Evolutionary conservation across 768 basidiomycete genomes (phyloP).

Genomic region (Kwoniella sp.): DNA sequence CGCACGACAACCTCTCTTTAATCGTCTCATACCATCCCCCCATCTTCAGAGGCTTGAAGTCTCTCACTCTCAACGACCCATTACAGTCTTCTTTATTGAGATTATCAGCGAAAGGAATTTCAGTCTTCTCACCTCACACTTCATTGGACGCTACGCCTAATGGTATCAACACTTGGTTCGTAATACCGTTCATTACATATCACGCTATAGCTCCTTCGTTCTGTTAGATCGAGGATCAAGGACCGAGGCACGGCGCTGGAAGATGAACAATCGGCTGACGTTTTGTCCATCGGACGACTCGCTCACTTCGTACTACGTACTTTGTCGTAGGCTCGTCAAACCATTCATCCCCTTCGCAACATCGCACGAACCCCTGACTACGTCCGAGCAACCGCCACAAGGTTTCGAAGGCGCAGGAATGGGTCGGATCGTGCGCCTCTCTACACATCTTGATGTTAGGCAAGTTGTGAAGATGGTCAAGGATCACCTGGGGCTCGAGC

Average conservation of each 20-base stretch:
- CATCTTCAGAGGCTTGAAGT: slow-evolving; percentile 67
- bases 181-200: slow-evolving; percentile 1
- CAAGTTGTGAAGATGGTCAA: slow-evolving; percentile 71
- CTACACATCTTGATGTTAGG: slow-evolving; percentile 64
- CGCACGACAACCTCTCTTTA: slow-evolving; percentile 40
- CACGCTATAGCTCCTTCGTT: background rate
- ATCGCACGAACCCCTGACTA: slow-evolving; percentile 28
- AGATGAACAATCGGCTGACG: too few relatives aligned
- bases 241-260: too few relatives aligned
- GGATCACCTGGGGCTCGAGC: slow-evolving; percentile 63
- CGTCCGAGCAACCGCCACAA: slow-evolving; percentile 16
- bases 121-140: slow-evolving; percentile 84
- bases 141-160: slow-evolving; percentile 79
- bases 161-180: slow-evolving; percentile 84
- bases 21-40: slow-evolving; percentile 56
- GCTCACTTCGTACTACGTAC: background rate
- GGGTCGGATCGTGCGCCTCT: slow-evolving; percentile 70
- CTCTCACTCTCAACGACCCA: slow-evolving; percentile 74
- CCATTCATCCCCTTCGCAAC: slow-evolving; percentile 33
- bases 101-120: slow-evolving; percentile 79
- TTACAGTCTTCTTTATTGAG: slow-evolving; percentile 77
- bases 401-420: slow-evolving; percentile 60
- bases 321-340: slow-evolving; percentile 36
- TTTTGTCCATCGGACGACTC: too few relatives aligned
- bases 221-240: too few relatives aligned